phyloP scores from a whole-genome alignment of 2,329 filamentous ascomycete genomes.

The Ceratocystis smalleyi region DNA sequence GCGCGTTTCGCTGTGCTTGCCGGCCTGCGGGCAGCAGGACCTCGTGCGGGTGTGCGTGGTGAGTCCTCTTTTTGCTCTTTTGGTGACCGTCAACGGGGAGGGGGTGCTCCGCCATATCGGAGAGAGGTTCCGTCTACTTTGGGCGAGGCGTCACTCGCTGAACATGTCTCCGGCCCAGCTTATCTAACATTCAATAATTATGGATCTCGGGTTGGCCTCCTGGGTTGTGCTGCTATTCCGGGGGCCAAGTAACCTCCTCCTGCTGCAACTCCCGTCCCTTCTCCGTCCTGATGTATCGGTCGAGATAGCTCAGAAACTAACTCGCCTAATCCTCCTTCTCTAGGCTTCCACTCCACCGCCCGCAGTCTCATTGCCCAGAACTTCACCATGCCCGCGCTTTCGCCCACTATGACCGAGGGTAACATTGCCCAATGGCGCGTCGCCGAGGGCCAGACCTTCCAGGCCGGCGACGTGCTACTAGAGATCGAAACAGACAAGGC shows the following conservation, averaged over 20 bases:
- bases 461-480: constrained; percentile 70
- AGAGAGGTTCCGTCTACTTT: background rate
- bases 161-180: background rate
- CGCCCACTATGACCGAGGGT: constrained; percentile 86
- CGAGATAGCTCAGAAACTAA: constrained; percentile 1
- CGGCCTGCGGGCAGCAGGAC: constrained; percentile 15
- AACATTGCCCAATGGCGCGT: constrained; percentile 76
- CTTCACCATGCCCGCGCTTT: constrained; percentile 82
- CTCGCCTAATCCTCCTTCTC: background rate
- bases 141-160: background rate
- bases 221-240: background rate
- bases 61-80: constrained; percentile 11
- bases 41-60: constrained; percentile 10
- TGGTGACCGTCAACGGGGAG: background rate
- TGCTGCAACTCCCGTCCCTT: background rate
- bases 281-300: background rate
- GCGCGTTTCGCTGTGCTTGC: constrained; percentile 17
- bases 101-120: background rate
- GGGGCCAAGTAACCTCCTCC: background rate
- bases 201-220: background rate
- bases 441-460: constrained; percentile 72
- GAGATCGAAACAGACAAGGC: constrained; percentile 93
- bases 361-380: constrained; percentile 60
- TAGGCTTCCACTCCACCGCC: constrained; percentile 48
- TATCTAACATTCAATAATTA: background rate